Conservation (phyloP, 164 flowering plant species). For the Chimonanthus salicifolius region DNA sequence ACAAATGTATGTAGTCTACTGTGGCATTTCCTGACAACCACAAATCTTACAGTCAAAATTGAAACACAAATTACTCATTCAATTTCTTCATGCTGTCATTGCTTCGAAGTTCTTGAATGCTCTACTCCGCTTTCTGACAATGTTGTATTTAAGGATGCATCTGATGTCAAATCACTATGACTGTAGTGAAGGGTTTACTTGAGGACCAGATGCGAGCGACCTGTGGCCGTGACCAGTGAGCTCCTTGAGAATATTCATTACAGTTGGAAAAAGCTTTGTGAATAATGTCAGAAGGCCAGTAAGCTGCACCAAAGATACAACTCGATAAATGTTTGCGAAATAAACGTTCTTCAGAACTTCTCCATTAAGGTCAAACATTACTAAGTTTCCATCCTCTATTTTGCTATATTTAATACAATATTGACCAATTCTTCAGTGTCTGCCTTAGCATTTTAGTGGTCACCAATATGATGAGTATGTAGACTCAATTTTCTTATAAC, state of each 20-base stretch:
- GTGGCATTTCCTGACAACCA: slow-evolving; percentile 5
- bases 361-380: not conserved
- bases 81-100: slow-evolving; percentile 27
- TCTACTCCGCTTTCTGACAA: slow-evolving; percentile 36
- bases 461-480: not conserved
- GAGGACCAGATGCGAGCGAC: slow-evolving; percentile 38
- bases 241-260: slow-evolving; percentile 74
- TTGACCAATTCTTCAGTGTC: not conserved
- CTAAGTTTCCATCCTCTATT: not conserved
- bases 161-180: slow-evolving; percentile 16
- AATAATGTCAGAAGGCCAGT: slow-evolving; percentile 84
- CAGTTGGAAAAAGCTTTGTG: slow-evolving; percentile 75
- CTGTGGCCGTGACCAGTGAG: slow-evolving; percentile 71
- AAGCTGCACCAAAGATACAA: slow-evolving; percentile 44
- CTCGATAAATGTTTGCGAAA: not conserved
- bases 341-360: not conserved
- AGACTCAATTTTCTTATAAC: not conserved
- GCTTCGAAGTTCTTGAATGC: slow-evolving; percentile 45
- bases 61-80: not conserved
- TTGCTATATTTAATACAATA: no score
- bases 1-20: not conserved
- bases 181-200: slow-evolving; percentile 36
- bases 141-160: slow-evolving; percentile 44
- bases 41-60: not conserved
- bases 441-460: not conserved